Evolutionary conservation across 1,139 yeast species (phyloP), one percentile per base, ranked within the genome.

Genomic region (Geotrichum histeridarum): DNA sequence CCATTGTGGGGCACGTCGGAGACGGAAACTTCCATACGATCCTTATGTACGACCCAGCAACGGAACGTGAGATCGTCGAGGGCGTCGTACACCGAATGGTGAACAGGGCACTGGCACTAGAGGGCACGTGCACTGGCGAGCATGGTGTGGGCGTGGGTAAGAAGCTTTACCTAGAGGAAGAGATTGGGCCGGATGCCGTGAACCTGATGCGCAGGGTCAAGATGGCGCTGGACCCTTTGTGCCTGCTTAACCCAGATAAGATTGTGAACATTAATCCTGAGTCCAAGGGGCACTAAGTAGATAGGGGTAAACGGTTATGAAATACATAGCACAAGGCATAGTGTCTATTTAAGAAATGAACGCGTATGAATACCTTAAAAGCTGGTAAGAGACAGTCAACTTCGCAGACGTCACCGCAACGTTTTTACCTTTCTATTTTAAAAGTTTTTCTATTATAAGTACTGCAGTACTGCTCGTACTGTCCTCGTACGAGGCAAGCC

Each of bases 21-120:
- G 95, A 88, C 65, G 95, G 96, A 51, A 90, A 90, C 67, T 87
- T 87, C 75, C 97, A 90, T 65, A 85, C 91, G 6, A 83, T 86
- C 61, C 74, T 88, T 42, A 76, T 85, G n/a, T 94, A 87, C 69
- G 88, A 85, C n/a, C 93, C 90, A 12, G 89, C 84, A 64, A 89
- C 93, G 56, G 84, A 85, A 64, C 57, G 53, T 35, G 64, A 71
- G 2, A 69, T 67, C 41, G 83, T 81, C 17, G 78, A 79, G 55
- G 68, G 68, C 1, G 72, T 84, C 15, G 91, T 84, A 1, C 80
- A 79, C 53, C 75, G 80, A 50, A 83, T 86, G 85, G 88, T 86
- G 12, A 73, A 78, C 58, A 73, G 87, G 48, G 93, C 94, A 0
- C 69, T 84, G 32, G 77, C 70, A 5, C 76, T 78, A 15, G 93